A percentile compares a stretch with the other conserved stretches of the same genome.
Evolutionary conservation across 2,329 filamentous ascomycete species (phyloP).

Genomic region (Fusarium sororula): DNA sequence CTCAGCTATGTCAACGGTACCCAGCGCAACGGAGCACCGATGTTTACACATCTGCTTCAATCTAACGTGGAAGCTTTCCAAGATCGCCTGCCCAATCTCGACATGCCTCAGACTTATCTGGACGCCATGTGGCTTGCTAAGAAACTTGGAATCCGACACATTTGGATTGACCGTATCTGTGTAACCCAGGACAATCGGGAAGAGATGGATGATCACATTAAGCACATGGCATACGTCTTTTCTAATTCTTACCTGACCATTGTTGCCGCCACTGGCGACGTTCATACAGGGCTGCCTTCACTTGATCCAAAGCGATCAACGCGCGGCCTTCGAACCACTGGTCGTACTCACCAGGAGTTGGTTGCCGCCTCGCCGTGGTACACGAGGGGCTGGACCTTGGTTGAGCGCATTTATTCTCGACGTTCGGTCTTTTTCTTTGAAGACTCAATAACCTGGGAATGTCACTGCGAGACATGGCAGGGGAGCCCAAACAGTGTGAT

Average conservation of each 20-base stretch:
- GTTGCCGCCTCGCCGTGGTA: constrained; percentile 52
- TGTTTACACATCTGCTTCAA: constrained; percentile 46
- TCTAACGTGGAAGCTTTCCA: constrained; percentile 51
- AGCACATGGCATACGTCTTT: constrained; percentile 57
- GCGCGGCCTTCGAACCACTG: constrained; percentile 38
- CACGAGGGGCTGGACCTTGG: constrained; percentile 55
- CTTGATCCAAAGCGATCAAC: constrained; percentile 48
- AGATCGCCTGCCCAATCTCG: constrained; percentile 48
- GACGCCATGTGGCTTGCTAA: constrained; percentile 56
- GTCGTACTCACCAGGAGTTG: constrained; percentile 50
- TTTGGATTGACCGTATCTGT: constrained; percentile 59
- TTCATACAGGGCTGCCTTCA: constrained; percentile 49
- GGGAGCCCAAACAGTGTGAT: constrained; percentile 45
- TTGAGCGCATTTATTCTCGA: constrained; percentile 55
- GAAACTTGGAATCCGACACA: constrained; percentile 53
- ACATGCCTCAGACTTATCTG: constrained; percentile 53
- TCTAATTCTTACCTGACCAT: constrained; percentile 57
- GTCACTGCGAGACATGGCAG: constrained; percentile 56
- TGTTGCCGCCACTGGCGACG: constrained; percentile 53
- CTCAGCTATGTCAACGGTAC: constrained; percentile 57
- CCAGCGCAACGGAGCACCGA: constrained; percentile 41
- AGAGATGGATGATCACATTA: constrained; percentile 52
- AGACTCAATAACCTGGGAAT: constrained; percentile 56
- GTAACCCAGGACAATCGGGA: constrained; percentile 56
- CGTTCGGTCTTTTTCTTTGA: constrained; percentile 56